Base-by-base conservation (phyloP, 345 rosid genomes). In the Eucalyptus lansdowneana region DNA sequence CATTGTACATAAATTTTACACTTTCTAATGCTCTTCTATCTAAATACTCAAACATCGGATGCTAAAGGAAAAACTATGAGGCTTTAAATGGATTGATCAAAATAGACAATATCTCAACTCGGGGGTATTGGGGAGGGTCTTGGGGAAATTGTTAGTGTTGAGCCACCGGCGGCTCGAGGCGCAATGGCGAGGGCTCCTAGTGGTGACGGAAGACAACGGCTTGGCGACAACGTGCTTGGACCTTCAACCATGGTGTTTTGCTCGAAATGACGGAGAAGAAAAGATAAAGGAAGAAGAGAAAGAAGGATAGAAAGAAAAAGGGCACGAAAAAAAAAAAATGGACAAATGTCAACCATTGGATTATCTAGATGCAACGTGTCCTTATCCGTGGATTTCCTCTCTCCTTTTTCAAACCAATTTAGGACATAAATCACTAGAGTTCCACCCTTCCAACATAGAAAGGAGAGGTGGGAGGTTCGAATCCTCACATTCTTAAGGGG, bases 1-100 rank as follows among this genome's bases (percentile, higher is more conserved):
- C 0, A 5, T 19, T 53, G 0, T 53, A 53, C 4, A 53, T 53
- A 53, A 19, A 0, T 53, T 53, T 53, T 53, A 2, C 24, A 19
- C 24, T 19, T 53, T 19, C 4, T 19, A 53, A 1, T 53, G 10
- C 8, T 53, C 10, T 53, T 53, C 56, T 7, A 19, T 53, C 24
- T 19, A 53, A 53, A 19, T 53, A 53, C 2, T 60, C 4, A 3
- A 25, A 58, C 6, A 58, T 25, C 0, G 3, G n/a, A 25, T 1
- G 1, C n/a, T 29, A 60, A 60, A 11, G 67, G 4, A 60, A 60
- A 60, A 60, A 25, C 0, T 11, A 0, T 11, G 13, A 1, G 31
- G 15, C 14, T 60, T 60, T 25, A 60, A 25, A 27, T 60, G 31
- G 67, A 25, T 11, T 0, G n/a, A 27, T 11, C 31, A 11, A 25